Percentiles rank a stretch among this genome's conserved stretches.
phyloP scores from a whole-genome alignment of 2,329 filamentous ascomycete species.

The Arachnopeziza araneosa region DNA sequence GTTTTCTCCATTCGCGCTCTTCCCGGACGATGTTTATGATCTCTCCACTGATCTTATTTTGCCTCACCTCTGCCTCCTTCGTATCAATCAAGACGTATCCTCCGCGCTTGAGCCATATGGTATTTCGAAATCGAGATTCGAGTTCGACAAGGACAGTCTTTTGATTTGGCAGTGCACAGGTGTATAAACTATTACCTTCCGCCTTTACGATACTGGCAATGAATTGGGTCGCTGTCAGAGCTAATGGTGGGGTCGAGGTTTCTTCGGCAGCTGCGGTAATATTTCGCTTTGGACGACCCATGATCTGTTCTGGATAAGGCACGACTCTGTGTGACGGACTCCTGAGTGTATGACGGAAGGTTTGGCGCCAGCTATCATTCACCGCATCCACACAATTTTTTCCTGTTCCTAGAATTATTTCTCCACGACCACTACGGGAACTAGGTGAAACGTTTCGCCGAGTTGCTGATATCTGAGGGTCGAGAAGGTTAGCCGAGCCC shows the following conservation, averaged over 20 bases:
- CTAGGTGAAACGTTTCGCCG: not conserved
- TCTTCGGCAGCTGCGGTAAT: slow-evolving; percentile 74
- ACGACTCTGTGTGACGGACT: not conserved
- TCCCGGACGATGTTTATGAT: slow-evolving; percentile 91
- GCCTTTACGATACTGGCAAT: slow-evolving; percentile 77
- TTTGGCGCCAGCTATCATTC: not conserved
- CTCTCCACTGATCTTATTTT: slow-evolving; percentile 77
- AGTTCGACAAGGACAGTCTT: slow-evolving; percentile 72
- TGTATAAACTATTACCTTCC: slow-evolving; percentile 86
- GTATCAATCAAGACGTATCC: slow-evolving; percentile 83
- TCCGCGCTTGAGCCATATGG: slow-evolving; percentile 87
- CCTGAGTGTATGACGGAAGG: not conserved
- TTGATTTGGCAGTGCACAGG: slow-evolving; percentile 64
- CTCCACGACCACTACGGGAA: not conserved
- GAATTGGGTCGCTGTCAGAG: slow-evolving; percentile 55
- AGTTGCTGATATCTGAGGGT: not conserved
- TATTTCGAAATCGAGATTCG: slow-evolving; percentile 78
- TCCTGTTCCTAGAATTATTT: not conserved
- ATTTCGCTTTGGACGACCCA: slow-evolving; percentile 72
- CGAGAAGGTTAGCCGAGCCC: not conserved
- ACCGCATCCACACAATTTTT: not conserved
- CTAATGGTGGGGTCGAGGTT: slow-evolving; percentile 51
- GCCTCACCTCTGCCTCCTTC: slow-evolving; percentile 55
- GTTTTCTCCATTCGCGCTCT: slow-evolving; percentile 88
- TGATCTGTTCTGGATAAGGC: slow-evolving; percentile 33